phyloP scores from a whole-genome alignment of 352 stramenopile species.

The Phytopythium mirpurense region DNA sequence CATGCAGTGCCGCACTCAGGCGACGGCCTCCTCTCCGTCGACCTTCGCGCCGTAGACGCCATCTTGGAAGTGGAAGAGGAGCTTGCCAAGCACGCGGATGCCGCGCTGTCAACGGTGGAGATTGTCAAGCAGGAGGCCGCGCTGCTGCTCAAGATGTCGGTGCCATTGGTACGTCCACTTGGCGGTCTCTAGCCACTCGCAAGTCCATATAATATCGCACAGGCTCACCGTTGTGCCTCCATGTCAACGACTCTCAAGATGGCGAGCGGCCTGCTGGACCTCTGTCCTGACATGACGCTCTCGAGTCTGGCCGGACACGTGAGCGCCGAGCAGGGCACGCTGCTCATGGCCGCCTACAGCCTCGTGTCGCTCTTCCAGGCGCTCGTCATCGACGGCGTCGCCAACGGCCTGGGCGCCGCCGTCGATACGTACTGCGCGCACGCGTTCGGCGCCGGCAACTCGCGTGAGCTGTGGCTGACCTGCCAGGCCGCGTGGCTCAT shows the following conservation, averaged over 20 bases:
- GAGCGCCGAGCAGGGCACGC: background rate
- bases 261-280: conserved; percentile 4
- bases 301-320: conserved; percentile 4
- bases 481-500: conserved; percentile 28
- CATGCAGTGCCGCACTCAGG: background rate
- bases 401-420: conserved; percentile 19
- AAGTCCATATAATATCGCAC: too few relatives aligned
- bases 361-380: conserved; percentile 12
- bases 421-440: conserved; percentile 40
- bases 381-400: conserved; percentile 14
- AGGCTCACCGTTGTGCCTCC: too few relatives aligned
- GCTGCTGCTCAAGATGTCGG: conserved; percentile 23
- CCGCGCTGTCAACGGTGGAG: conserved; percentile 17
- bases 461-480: conserved; percentile 28
- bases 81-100: conserved; percentile 15
- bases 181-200: too few relatives aligned
- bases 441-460: conserved; percentile 22
- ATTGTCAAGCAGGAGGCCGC: conserved; percentile 35
- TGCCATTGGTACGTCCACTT: conserved; percentile 21
- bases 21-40: background rate
- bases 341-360: conserved; percentile 9
- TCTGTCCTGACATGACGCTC: conserved; percentile 4
- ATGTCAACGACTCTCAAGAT: background rate
- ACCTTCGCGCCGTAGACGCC: conserved; percentile 21
- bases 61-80: conserved; percentile 33